phyloP scores from a whole-genome alignment of 768 basidiomycete species.

The Phaeotremella skinneri region DNA sequence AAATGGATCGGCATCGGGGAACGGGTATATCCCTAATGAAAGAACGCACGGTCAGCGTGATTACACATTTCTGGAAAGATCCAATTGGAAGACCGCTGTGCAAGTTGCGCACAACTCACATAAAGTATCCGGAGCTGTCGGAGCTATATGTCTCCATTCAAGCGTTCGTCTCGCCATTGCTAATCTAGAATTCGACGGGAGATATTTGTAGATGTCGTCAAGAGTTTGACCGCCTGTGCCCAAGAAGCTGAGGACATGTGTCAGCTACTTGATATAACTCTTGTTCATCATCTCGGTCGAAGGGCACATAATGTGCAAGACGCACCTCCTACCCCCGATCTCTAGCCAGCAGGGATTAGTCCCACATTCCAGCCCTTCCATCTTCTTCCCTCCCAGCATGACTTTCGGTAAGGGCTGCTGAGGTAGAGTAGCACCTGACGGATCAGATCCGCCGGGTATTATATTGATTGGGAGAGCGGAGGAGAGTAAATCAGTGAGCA shows the following conservation, averaged over 20 bases:
- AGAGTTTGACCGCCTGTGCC: slow-evolving; percentile 89
- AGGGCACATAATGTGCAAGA: slow-evolving; percentile 29
- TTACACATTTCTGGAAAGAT: neutral
- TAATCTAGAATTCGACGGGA: slow-evolving; percentile 65
- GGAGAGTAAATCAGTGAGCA: slow-evolving; percentile 68
- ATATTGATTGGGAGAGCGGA: slow-evolving; percentile 79
- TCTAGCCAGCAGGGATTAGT: slow-evolving; percentile 88
- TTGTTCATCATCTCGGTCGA: neutral
- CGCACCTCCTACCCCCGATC: slow-evolving; percentile 57
- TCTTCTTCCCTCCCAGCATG: slow-evolving; percentile 69
- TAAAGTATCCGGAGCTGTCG: slow-evolving; percentile 95
- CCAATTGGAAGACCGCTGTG: neutral
- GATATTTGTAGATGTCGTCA: slow-evolving; percentile 93
- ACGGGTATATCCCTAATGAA: slow-evolving; percentile 81
- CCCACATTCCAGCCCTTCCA: slow-evolving; percentile 63
- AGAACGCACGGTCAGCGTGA: slow-evolving; percentile 1
- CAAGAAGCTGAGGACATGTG: slow-evolving; percentile 62
- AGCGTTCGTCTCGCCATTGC: slow-evolving; percentile 75
- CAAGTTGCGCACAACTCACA: slow-evolving; percentile 55
- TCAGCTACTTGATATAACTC: neutral
- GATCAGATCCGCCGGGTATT: slow-evolving; percentile 83
- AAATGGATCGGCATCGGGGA: slow-evolving; percentile 82
- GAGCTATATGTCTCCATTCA: slow-evolving; percentile 94
- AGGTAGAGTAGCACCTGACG: slow-evolving; percentile 81
- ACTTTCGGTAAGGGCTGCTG: slow-evolving; percentile 90